These are phyloP conservation scores for Pichia nakasei DNA, from an alignment of 805 yeast species.

Conservation along the genomic window DNA sequence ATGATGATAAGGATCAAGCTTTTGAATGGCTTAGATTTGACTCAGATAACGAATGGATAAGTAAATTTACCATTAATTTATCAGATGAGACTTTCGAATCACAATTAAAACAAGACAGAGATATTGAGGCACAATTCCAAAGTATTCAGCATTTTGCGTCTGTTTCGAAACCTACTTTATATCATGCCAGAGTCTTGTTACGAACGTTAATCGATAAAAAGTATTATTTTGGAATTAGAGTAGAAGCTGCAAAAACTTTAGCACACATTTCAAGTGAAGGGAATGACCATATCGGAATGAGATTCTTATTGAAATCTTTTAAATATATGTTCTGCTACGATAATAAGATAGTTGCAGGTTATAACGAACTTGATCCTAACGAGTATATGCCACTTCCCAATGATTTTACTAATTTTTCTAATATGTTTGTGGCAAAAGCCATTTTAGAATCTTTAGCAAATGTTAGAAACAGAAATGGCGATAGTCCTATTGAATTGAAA, in stretches of 20 bases:
- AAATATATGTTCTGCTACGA: slow-evolving; percentile 66
- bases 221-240: slow-evolving; percentile 82
- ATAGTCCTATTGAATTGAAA: slow-evolving; percentile 46
- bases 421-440: slow-evolving; percentile 60
- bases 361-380: slow-evolving; percentile 27
- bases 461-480: slow-evolving; percentile 55
- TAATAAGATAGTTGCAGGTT: slow-evolving; percentile 23
- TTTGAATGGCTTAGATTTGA: slow-evolving; percentile 98
- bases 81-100: slow-evolving; percentile 94
- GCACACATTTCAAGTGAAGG: slow-evolving; percentile 56
- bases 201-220: slow-evolving; percentile 77
- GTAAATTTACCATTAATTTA: slow-evolving; percentile 69
- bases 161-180: slow-evolving; percentile 43
- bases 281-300: slow-evolving; percentile 61
- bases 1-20: slow-evolving; percentile 60
- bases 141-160: slow-evolving; percentile 68
- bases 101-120: slow-evolving; percentile 89
- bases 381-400: slow-evolving; percentile 65
- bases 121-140: slow-evolving; percentile 90
- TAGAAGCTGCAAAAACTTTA: slow-evolving; percentile 77
- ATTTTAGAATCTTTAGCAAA: slow-evolving; percentile 54
- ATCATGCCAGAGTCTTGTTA: slow-evolving; percentile 68
- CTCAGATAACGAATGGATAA: slow-evolving; percentile 96
- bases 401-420: slow-evolving; percentile 64
- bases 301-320: slow-evolving; percentile 63